phyloP scores from a whole-genome alignment of 257 asterid species.

The Leonotis leonurus region DNA sequence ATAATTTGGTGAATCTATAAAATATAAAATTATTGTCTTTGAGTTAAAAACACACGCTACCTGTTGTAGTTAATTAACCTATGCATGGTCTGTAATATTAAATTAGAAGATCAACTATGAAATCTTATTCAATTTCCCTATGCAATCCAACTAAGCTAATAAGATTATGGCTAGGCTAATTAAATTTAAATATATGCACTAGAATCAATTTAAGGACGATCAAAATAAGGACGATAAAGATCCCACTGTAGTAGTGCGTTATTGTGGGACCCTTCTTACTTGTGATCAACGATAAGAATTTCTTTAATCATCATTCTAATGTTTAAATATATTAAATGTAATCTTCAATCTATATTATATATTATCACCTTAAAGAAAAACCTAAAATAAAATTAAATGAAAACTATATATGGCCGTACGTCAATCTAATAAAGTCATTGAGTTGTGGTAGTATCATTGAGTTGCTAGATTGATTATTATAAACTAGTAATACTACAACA shows the following conservation, averaged over 20 bases:
- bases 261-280: neutral
- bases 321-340: neutral
- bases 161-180: neutral
- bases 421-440: neutral
- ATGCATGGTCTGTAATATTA: no score
- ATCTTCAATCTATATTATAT: neutral
- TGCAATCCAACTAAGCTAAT: neutral
- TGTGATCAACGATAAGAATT: neutral
- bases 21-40: no score
- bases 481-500: neutral
- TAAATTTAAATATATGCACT: neutral
- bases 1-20: no score
- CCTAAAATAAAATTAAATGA: no score
- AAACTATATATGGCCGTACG: constrained; percentile 10
- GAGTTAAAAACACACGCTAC: no score
- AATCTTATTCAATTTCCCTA: neutral
- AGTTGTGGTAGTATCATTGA: no score
- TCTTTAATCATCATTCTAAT: neutral
- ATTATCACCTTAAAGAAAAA: neutral
- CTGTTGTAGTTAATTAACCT: no score
- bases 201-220: neutral
- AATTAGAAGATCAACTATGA: neutral
- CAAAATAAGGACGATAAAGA: neutral
- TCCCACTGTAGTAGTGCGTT: neutral
- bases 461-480: neutral